phyloP scores from a whole-genome alignment of 495 filamentous ascomycete genomes.

The Bacidia rubella region DNA sequence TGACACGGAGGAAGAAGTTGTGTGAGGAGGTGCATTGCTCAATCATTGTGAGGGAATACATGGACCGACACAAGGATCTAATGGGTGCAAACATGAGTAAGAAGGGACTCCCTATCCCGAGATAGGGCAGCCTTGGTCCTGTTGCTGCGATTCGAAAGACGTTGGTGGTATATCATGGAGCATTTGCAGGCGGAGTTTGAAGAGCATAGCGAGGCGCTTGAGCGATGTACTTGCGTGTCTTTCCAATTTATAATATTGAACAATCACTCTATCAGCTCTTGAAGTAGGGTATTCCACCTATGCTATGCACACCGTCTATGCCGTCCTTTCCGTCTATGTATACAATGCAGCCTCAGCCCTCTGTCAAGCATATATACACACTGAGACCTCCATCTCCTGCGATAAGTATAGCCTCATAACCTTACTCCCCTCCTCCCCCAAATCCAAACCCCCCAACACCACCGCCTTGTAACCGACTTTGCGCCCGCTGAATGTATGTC shows the following conservation, averaged over 20 bases:
- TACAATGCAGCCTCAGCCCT: no score
- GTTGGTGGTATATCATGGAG: no score
- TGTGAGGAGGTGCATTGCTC: conserved; percentile 77
- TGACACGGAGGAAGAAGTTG: conserved; percentile 56
- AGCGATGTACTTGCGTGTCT: background rate
- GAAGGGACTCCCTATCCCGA: conserved; percentile 3
- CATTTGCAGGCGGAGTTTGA: no score
- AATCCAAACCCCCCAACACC: background rate
- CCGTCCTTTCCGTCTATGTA: background rate
- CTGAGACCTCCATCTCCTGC: background rate
- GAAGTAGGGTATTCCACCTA: no score
- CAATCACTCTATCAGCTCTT: no score
- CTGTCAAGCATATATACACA: no score
- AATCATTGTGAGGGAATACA: conserved; percentile 64
- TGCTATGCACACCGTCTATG: no score
- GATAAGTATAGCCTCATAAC: background rate
- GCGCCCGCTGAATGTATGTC: conserved; percentile 49
- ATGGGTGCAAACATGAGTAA: conserved; percentile 11
- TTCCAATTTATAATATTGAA: no score
- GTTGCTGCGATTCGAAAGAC: no score
- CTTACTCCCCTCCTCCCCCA: background rate
- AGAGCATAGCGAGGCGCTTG: conserved; percentile 4
- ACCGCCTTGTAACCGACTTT: conserved; percentile 24
- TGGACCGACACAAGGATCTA: conserved; percentile 20
- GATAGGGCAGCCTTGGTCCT: background rate